phyloP scores from a whole-genome alignment of 495 filamentous ascomycete genomes.

The Penicillium bialowiezense region DNA sequence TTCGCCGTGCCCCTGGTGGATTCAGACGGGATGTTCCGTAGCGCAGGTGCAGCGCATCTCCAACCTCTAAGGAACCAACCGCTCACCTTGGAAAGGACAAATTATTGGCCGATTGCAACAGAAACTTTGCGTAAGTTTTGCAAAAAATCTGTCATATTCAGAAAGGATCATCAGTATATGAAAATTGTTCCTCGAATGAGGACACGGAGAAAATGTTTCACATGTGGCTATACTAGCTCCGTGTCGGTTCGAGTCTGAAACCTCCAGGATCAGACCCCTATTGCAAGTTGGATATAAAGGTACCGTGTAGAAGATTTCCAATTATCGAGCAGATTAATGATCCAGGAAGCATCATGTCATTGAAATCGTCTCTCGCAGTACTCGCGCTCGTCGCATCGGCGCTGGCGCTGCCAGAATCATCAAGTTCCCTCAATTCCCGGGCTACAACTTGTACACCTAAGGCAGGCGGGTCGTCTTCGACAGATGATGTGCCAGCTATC shows the following conservation, averaged over 20 bases:
- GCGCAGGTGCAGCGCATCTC: not conserved
- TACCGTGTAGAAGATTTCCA: too few relatives aligned
- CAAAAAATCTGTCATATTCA: not conserved
- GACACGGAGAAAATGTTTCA: constrained; percentile 4
- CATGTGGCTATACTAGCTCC: not conserved
- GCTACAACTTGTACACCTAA: constrained; percentile 35
- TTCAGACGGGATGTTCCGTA: not conserved
- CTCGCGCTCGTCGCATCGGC: constrained; percentile 1
- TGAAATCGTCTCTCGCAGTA: not conserved
- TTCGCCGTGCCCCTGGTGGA: not conserved
- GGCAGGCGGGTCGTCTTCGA: constrained; percentile 25
- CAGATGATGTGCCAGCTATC: constrained; percentile 41
- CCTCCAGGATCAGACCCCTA: not conserved
- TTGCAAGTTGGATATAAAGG: not conserved
- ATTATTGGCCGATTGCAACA: not conserved
- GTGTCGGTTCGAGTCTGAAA: not conserved
- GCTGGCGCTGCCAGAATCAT: constrained; percentile 4
- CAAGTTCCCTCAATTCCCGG: constrained; percentile 9
- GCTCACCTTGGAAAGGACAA: not conserved
- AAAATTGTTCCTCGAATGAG: constrained; percentile 19
- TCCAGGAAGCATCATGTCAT: constrained; percentile 1
- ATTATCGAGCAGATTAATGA: too few relatives aligned
- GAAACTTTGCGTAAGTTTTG: too few relatives aligned
- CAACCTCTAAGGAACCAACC: not conserved
- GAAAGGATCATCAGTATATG: not conserved